Base-by-base conservation (phyloP, 2,329 filamentous ascomycete species). In the Cryphonectria naterciae region DNA sequence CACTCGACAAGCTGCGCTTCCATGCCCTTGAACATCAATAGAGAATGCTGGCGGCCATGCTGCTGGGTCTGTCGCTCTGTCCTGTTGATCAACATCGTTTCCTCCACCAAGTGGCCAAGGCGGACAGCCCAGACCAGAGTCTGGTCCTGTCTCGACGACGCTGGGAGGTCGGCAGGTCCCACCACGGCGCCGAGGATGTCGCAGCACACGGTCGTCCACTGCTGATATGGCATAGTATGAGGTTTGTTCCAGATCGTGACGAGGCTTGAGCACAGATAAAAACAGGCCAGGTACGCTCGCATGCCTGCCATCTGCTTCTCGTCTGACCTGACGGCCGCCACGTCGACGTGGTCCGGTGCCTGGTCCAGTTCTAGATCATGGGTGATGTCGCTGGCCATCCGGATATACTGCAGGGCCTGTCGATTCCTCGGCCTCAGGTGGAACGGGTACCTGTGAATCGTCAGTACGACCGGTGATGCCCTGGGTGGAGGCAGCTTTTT, bases 361-460 rank as follows among this genome's bases (percentile, higher is more conserved):
- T 83, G 79, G 35, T 86, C 83, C 1, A 88, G 76, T 7, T 86
- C 85, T 0, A 88, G 80, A 68, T 88, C 86, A 11, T 78, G 79
- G 10, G 85, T 75, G 11, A 88, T 80, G 69, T 88, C 86, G 22
- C 81, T 80, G 0, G 82, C 82, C 85, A 88, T 88, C 35, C 84
- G 81, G 6, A 86, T 75, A 74, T 88, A 88, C 68, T 87, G 86
- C 6, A 81, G 78, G 0, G 82, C 78, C 54, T 87, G 85, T 72
- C 79, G 85, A 72, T 83, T 86, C 70, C 81, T 86, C 2, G 86
- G 86, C 0, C 86, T 79, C 19, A 88, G 78, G 71, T 88, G 86
- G 52, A 86, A 87, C 0, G 86, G 86, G 65, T 87, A 87, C 86
- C 86, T 87, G 67, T 32, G 22, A 11, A 25, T 10, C 7, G 28